Conservation (phyloP, 768 basidiomycete genomes). For the Termitomyces titanicus region DNA sequence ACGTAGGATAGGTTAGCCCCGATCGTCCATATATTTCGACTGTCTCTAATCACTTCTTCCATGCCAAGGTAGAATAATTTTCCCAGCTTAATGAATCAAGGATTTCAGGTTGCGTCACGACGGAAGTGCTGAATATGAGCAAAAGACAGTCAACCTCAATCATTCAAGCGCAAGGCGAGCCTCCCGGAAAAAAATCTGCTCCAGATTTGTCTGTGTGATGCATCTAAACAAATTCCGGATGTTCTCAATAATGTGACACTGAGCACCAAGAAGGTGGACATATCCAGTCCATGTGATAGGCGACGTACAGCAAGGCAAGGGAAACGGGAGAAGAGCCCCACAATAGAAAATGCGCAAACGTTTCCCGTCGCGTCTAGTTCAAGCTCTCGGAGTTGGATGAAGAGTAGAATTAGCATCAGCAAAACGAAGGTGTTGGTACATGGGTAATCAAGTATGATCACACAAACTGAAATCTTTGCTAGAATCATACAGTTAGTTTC, state of each 20-base stretch:
- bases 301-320: not conserved
- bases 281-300: not conserved
- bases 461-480: too few relatives aligned
- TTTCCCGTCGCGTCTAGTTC: not conserved
- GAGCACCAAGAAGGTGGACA: not conserved
- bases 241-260: not conserved
- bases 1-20: too few relatives aligned
- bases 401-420: not conserved
- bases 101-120: not conserved
- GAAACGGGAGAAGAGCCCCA: not conserved
- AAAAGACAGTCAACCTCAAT: not conserved
- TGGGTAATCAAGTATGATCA: too few relatives aligned
- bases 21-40: too few relatives aligned
- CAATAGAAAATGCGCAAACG: not conserved
- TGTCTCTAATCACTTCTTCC: too few relatives aligned
- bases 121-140: not conserved
- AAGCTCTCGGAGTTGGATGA: not conserved
- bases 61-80: too few relatives aligned
- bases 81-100: not conserved
- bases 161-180: not conserved
- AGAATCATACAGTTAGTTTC: too few relatives aligned
- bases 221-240: not conserved
- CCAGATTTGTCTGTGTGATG: not conserved
- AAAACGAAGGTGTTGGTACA: too few relatives aligned
- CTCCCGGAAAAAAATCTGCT: not conserved